Evolutionary conservation across 352 stramenopile genomes (phyloP).

Genomic region (Globisporangium mamillatum): DNA sequence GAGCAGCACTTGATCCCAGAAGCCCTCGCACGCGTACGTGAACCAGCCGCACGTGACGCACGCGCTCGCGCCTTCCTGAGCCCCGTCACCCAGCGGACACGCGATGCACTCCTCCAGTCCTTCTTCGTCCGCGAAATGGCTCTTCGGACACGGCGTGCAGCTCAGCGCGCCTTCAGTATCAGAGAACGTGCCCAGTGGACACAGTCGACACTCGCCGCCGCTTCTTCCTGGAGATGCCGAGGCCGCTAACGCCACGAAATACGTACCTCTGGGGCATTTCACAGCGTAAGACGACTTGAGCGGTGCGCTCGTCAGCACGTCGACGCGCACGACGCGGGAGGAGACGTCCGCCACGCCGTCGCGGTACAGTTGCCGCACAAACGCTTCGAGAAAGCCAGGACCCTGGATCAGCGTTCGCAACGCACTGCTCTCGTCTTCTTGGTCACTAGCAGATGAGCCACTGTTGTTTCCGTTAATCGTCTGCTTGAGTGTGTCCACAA

Average conservation of each 20-base stretch:
- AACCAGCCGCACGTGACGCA: slow-evolving; percentile 56
- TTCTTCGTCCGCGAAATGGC: slow-evolving; percentile 36
- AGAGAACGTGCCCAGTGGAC: slow-evolving; percentile 32
- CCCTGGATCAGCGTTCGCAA: background rate
- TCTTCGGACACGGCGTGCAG: slow-evolving; percentile 35
- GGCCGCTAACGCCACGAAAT: slow-evolving; percentile 15
- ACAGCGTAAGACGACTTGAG: slow-evolving; percentile 28
- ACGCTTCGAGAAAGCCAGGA: slow-evolving; percentile 14
- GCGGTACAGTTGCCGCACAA: slow-evolving; percentile 18
- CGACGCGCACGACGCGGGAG: slow-evolving; percentile 8
- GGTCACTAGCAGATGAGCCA: too few species aligned
- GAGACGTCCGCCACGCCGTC: slow-evolving; percentile 14
- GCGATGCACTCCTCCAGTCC: slow-evolving; percentile 34
- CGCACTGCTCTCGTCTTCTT: background rate
- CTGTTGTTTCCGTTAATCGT: background rate
- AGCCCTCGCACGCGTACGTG: slow-evolving; percentile 48
- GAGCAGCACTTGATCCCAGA: slow-evolving; percentile 48
- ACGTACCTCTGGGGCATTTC: slow-evolving; percentile 30
- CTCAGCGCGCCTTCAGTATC: slow-evolving; percentile 27
- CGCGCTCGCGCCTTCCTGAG: slow-evolving; percentile 25
- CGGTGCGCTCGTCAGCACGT: background rate
- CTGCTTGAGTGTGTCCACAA: background rate
- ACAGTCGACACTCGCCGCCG: slow-evolving; percentile 25
- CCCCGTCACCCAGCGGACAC: slow-evolving; percentile 37
- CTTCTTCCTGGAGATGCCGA: background rate